phyloP scores from a whole-genome alignment of 2,329 filamentous ascomycete genomes.

The Hypomyces perniciosus region DNA sequence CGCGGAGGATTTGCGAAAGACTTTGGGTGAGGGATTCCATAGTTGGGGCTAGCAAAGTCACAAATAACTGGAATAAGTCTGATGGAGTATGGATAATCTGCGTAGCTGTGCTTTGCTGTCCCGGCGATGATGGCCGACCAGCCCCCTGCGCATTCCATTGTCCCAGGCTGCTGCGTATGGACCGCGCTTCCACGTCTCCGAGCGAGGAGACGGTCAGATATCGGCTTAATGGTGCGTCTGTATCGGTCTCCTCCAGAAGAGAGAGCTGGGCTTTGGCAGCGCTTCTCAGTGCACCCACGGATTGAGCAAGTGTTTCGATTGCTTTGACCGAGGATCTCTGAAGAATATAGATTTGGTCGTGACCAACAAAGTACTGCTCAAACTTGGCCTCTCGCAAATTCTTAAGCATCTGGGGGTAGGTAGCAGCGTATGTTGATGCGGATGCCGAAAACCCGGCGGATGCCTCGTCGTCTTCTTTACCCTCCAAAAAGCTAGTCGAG shows the following conservation, averaged over 20 bases:
- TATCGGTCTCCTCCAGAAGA: constrained; percentile 57
- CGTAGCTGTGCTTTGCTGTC: neutral
- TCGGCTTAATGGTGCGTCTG: constrained; percentile 1
- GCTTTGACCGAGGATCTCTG: constrained; percentile 73
- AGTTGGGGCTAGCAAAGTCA: constrained; percentile 74
- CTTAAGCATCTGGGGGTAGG: constrained; percentile 59
- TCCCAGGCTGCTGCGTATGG: neutral
- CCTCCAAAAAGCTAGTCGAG: constrained; percentile 73
- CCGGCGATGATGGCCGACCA: neutral
- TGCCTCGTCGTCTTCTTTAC: constrained; percentile 64
- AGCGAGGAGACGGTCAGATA: constrained; percentile 5
- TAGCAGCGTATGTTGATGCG: constrained; percentile 53
- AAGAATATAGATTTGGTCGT: constrained; percentile 66
- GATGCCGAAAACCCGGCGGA: constrained; percentile 54
- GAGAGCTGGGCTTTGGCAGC: constrained; percentile 81
- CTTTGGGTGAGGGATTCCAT: constrained; percentile 88
- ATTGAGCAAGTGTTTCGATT: constrained; percentile 75
- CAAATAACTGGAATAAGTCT: constrained; percentile 78
- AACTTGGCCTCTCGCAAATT: constrained; percentile 76
- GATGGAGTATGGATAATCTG: constrained; percentile 48
- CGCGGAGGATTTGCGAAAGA: constrained; percentile 72
- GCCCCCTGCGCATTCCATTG: neutral
- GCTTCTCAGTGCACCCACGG: constrained; percentile 78
- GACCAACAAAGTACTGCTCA: constrained; percentile 74
- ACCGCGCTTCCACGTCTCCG: constrained; percentile 4